Percentiles rank a stretch among this genome's conserved stretches.
Evolutionary conservation across 164 flowering plant genomes (phyloP).

Genomic region (Protea cynaroides): DNA sequence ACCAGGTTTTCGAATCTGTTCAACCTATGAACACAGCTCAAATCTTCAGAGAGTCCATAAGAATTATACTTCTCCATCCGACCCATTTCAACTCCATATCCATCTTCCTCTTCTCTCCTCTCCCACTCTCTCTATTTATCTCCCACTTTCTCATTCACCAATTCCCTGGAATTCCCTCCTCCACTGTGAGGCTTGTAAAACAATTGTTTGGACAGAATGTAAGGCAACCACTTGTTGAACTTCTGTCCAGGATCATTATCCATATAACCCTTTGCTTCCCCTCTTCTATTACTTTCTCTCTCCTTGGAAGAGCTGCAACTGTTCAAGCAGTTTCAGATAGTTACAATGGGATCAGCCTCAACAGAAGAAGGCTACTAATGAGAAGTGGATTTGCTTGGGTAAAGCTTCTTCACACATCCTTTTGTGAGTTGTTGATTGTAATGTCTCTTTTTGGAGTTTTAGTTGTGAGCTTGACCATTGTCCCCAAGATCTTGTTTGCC

Average conservation of each 20-base stretch:
- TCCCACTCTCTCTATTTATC: constrained; percentile 27
- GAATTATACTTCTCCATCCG: constrained; percentile 31
- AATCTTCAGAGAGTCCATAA: constrained; percentile 28
- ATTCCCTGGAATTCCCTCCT: constrained; percentile 20
- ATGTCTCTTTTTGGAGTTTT: constrained; percentile 22
- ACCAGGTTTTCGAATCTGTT: constrained; percentile 21
- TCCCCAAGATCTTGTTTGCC: constrained; percentile 15
- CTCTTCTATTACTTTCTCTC: constrained; percentile 30
- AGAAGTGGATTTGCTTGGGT: constrained; percentile 29
- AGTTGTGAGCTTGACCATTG: constrained; percentile 10
- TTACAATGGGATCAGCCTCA: constrained; percentile 27
- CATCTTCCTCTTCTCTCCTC: constrained; percentile 34
- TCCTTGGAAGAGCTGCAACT: constrained; percentile 36
- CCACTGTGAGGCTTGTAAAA: constrained; percentile 11
- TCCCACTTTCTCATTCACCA: constrained; percentile 30
- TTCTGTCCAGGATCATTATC: constrained; percentile 25
- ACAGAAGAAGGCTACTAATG: constrained; percentile 21
- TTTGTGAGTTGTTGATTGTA: constrained; percentile 25
- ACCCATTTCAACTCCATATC: constrained; percentile 35
- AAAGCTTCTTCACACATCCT: constrained; percentile 36
- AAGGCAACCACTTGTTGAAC: constrained; percentile 14
- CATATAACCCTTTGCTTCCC: constrained; percentile 30
- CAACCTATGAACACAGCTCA: constrained; percentile 24
- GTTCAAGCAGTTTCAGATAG: constrained; percentile 30
- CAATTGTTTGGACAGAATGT: constrained; percentile 15